Evolutionary conservation across 441 rosid genomes (phyloP).

Genomic region (Gossypium laxum): DNA sequence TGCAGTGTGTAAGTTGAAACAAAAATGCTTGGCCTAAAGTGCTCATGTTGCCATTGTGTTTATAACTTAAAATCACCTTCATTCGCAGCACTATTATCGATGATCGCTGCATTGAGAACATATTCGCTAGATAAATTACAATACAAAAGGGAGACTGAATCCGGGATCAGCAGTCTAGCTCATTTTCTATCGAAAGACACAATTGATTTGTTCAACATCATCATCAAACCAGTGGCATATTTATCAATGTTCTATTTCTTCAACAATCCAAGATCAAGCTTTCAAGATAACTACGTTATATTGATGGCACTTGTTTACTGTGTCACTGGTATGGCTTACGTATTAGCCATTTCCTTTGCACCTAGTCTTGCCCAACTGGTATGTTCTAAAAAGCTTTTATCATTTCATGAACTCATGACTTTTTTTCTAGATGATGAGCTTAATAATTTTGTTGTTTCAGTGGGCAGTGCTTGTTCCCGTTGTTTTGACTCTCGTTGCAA

Average conservation of each 20-base stretch:
- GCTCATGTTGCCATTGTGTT: not conserved
- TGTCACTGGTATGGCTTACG: constrained; percentile 54
- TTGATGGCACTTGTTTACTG: constrained; percentile 53
- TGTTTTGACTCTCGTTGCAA: constrained; percentile 47
- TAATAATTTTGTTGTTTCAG: constrained; percentile 22
- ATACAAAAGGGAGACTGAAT: constrained; percentile 45
- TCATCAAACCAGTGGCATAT: constrained; percentile 52
- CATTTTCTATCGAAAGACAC: constrained; percentile 59
- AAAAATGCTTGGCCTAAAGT: not conserved
- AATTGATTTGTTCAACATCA: constrained; percentile 42
- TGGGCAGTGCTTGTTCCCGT: constrained; percentile 56
- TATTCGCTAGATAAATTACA: constrained; percentile 48
- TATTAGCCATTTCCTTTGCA: constrained; percentile 44
- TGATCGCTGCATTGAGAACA: constrained; percentile 51
- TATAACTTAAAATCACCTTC: not conserved
- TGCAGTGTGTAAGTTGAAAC: constrained; percentile 47
- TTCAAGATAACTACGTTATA: constrained; percentile 44
- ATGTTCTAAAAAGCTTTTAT: constrained; percentile 4
- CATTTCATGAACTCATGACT: not conserved
- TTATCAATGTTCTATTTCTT: constrained; percentile 64
- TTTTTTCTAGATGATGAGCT: not conserved
- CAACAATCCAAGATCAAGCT: constrained; percentile 57
- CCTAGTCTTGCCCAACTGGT: constrained; percentile 61
- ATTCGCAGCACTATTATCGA: constrained; percentile 49
- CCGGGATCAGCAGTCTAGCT: constrained; percentile 60